These are phyloP conservation scores for Noccaea caerulescens DNA, from an alignment of 345 rosid species.

Conservation along the genomic window DNA sequence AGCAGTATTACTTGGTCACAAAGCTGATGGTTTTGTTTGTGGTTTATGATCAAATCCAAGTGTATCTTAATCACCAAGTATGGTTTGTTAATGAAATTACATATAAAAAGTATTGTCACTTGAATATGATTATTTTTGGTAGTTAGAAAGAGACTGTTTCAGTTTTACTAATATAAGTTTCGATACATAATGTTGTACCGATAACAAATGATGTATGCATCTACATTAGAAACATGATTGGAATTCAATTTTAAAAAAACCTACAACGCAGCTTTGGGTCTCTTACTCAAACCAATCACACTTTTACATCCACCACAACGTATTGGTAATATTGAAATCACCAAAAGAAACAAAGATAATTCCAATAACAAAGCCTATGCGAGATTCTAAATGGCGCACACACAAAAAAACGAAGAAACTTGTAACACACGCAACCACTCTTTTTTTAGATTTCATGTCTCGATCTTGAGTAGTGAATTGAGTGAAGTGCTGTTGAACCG, in stretches of 20 bases:
- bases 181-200: background rate
- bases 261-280: constrained; percentile 13
- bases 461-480: constrained; percentile 84
- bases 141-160: background rate
- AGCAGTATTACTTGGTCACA: constrained; percentile 21
- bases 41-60: background rate
- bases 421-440: constrained; percentile 11
- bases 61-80: constrained; percentile 19
- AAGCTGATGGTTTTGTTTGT: background rate
- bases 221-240: background rate
- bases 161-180: background rate
- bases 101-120: background rate
- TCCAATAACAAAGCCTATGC: background rate
- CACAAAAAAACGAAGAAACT: background rate
- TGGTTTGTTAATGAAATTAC: background rate
- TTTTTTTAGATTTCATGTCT: constrained; percentile 14
- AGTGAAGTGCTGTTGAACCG: constrained; percentile 96
- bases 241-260: background rate
- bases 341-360: background rate
- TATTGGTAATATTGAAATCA: background rate
- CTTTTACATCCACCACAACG: constrained; percentile 13
- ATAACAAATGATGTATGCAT: background rate
- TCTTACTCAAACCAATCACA: constrained; percentile 2
- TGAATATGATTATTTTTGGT: background rate
- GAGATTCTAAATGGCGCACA: constrained; percentile 13